These are phyloP conservation scores for Aquilaria malaccensis DNA, from an alignment of 345 rosid genomes.

Conservation along the genomic window DNA sequence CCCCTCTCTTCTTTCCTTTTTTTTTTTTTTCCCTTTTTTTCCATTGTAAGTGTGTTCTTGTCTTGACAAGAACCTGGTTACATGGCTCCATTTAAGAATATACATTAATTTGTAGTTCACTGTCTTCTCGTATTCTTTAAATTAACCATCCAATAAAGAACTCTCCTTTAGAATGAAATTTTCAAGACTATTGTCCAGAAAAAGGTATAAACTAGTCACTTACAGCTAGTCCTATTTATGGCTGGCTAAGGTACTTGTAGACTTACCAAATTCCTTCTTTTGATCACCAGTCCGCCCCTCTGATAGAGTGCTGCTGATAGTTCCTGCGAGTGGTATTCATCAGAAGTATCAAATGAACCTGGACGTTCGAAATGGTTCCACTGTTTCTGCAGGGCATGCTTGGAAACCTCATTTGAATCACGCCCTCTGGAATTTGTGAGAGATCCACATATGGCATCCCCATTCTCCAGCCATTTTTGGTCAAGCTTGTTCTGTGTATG, in stretches of 20 bases:
- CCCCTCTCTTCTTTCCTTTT: too few relatives aligned
- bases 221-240: too few relatives aligned
- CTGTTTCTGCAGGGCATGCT: constrained; percentile 50
- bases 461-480: constrained; percentile 34
- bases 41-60: neutral
- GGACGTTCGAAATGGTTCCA: constrained; percentile 80
- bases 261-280: constrained; percentile 63
- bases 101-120: too few relatives aligned
- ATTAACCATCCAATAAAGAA: too few relatives aligned
- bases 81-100: too few relatives aligned
- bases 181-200: too few relatives aligned
- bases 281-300: constrained; percentile 59
- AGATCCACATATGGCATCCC: constrained; percentile 23
- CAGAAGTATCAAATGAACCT: constrained; percentile 83
- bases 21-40: too few relatives aligned
- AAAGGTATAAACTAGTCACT: too few relatives aligned
- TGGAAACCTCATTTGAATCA: constrained; percentile 47
- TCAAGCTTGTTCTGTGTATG: constrained; percentile 18
- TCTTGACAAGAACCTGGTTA: too few relatives aligned
- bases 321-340: constrained; percentile 86
- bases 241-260: constrained; percentile 20
- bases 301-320: constrained; percentile 62
- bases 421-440: constrained; percentile 44
- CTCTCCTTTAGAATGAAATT: too few relatives aligned
- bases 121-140: too few relatives aligned